Conservation (phyloP, 345 rosid genomes). For the Ceriops tagal region DNA sequence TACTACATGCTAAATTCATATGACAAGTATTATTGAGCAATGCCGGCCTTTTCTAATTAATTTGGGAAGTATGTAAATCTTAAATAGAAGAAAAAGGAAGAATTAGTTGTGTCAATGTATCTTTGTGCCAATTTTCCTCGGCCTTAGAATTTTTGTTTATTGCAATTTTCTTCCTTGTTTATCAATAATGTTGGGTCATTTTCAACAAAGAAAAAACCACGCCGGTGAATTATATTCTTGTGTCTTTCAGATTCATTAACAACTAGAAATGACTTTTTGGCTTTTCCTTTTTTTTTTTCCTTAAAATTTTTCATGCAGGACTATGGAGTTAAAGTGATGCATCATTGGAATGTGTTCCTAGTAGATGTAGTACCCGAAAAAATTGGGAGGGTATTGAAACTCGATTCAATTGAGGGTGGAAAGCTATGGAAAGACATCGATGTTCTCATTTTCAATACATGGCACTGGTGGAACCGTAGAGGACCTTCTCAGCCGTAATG, state of each 20-base stretch:
- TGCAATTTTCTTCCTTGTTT: background rate
- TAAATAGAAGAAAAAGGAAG: no score
- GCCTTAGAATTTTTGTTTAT: background rate
- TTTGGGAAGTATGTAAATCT: no score
- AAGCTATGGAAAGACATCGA: slow-evolving; percentile 57
- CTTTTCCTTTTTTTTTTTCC: no score
- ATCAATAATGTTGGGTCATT: background rate
- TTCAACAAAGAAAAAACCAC: no score
- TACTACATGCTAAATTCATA: no score
- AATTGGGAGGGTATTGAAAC: slow-evolving; percentile 47
- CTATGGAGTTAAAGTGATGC: slow-evolving; percentile 29
- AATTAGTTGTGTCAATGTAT: no score
- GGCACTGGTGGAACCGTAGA: slow-evolving; percentile 74
- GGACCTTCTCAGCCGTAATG: slow-evolving; percentile 54
- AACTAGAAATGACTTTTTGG: background rate
- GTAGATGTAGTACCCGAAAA: slow-evolving; percentile 50
- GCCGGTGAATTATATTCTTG: no score
- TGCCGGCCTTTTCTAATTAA: no score
- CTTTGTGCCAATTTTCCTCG: background rate
- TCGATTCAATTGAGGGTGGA: slow-evolving; percentile 46
- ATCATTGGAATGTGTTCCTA: slow-evolving; percentile 40
- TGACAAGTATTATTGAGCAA: no score
- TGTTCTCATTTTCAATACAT: slow-evolving; percentile 52
- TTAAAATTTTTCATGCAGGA: slow-evolving; percentile 33
- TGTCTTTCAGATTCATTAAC: no score